Conservation (phyloP, 208 protist species). For the Wallacemonas sp. region DNA sequence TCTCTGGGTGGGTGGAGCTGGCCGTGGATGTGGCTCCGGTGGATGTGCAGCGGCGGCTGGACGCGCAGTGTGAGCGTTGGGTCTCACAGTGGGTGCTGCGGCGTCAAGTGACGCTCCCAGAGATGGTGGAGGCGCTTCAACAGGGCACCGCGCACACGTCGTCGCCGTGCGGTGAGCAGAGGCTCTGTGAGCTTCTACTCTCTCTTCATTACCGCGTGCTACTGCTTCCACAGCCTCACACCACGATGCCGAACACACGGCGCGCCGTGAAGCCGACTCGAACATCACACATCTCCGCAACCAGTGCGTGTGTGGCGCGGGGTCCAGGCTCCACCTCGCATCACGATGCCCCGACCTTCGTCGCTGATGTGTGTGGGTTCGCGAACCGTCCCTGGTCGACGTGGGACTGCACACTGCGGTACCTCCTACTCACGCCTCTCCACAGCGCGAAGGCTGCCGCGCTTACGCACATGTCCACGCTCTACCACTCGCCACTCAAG, state of each 20-base stretch:
- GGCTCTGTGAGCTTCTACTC: background rate
- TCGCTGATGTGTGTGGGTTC: no score
- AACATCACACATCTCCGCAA: background rate
- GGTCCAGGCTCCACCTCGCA: no score
- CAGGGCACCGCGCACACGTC: background rate
- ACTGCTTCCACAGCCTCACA: background rate
- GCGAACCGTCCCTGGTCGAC: background rate
- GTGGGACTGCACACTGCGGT: constrained; percentile 1
- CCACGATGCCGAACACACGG: no score
- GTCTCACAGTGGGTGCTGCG: constrained; percentile 1
- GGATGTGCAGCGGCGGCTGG: background rate
- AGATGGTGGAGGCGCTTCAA: constrained; percentile 8
- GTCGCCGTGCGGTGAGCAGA: background rate
- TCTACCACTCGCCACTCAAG: constrained; percentile 1
- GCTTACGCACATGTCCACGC: constrained; percentile 3
- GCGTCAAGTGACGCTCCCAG: background rate
- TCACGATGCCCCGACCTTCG: background rate
- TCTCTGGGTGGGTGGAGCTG: background rate
- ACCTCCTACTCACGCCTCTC: background rate
- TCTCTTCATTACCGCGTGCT: constrained; percentile 3
- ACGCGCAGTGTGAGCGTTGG: background rate
- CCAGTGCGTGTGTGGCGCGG: background rate
- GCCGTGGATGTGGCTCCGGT: background rate
- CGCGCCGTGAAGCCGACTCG: no score
- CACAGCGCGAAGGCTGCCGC: background rate